Evolutionary conservation across 305 asterid genomes (phyloP), one percentile per base, ranked within the genome.

Genomic region (Fraxinus greggii): DNA sequence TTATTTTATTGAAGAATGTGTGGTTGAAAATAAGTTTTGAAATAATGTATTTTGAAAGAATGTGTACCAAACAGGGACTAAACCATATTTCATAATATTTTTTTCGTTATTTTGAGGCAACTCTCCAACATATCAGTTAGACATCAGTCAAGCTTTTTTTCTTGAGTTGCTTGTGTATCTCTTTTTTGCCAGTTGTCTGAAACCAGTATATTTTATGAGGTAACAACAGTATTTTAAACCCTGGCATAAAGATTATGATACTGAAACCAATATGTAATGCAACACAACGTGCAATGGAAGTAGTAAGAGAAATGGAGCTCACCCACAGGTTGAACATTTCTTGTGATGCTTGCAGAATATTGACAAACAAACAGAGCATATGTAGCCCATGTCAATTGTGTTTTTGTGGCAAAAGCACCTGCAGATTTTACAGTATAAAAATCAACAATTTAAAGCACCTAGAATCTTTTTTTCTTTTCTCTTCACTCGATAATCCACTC

Each of bases 391-490:
- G 83, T 93, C 98, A 10, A 92, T 94, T 54, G 97, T 94, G 82
- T 84, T 92, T 83, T 95, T 92, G 95, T 94, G 99, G 94, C 97
- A 95, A 88, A 95, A 95, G 83, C 99, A 95, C 90, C 98, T 95
- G 91, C 84, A 87, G 35, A 79, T 82, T 82, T 69, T 69, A 28
- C 23, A 29, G 40, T 12, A 26, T 28, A 67, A 67, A 26, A 24
- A 69, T 29, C 36, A 29, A 69, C 38, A 69, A 28, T 67, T 67
- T 67, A 13, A 67, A 67, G 31, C 7, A 10, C 73, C 32, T 3
- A 63, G n/a, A 19, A 21, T 59, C 69, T 19, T 59, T 59, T 19
- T 19, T 48, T 15, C 10, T 19, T 19, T 7, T 23, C 31, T 61
- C 70, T 61, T 61, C 31, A 23, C 70, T 61, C 31, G 32, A 61